Base-by-base conservation (phyloP, 2,329 filamentous ascomycete species). In the Ophiostoma montium region DNA sequence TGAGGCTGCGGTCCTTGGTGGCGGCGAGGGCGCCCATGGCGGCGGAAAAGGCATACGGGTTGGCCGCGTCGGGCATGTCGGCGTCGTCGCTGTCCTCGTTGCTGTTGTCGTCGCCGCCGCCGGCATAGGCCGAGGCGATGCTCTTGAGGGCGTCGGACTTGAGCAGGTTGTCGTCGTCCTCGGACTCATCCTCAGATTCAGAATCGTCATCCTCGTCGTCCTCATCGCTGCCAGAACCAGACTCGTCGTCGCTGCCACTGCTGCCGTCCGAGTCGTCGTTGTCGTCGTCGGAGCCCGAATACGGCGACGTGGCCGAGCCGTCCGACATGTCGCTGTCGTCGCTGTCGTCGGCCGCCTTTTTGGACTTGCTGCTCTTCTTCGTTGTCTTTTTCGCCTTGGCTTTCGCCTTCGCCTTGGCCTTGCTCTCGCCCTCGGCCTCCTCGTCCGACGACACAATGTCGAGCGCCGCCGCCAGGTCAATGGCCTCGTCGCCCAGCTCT, bases 121-220 rank as follows among this genome's bases (percentile, higher is more conserved):
- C 72, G 51, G 72, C 72, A 52, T 89, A 82, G 35, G 78, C 77
- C 18, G 77, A 79, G 52, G 89, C 82, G 56, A 87, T 73, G 54
- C 72, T 76, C 60, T 82, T 78, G 39, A 88, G 71, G 31, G 80
- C 77, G 35, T 77, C 74, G 16, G 32, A 27, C 42, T 46, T 42
- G n/a, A 42, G 21, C 18, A 35, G 12, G 8, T 44, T 39, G n/a
- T 50, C 44, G 30, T 49, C 47, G 8, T 47, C 47, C 11, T 45
- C 36, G 18, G 18, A 31, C 8, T 46, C 46, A 8, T 39, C 23
- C 2, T 50, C n/a, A n/a, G n/a, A n/a, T n/a, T n/a, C n/a, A n/a
- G n/a, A n/a, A n/a, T n/a, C n/a, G n/a, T n/a, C 52, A n/a, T 21
- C 33, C 15, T 45, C 33, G 5, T 18, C 41, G n/a, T 52, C 42